Percentiles rank a stretch among this genome's conserved stretches.
Conservation (phyloP, 768 basidiomycete species). For the Agrocybe praecox region DNA sequence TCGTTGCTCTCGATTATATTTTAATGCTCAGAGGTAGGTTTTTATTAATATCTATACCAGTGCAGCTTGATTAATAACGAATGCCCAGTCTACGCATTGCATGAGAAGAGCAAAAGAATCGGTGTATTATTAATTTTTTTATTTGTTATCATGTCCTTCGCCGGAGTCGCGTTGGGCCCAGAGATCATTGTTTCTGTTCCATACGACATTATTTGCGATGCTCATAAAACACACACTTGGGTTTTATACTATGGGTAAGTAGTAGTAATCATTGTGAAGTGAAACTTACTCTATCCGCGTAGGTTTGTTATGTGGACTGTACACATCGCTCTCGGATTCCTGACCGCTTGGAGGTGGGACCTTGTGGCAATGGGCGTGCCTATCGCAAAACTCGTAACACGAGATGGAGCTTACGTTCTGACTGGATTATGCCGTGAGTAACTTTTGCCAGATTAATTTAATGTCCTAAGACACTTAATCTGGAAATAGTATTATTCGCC, state of each 20-base stretch:
- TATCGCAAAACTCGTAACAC: conserved; percentile 8
- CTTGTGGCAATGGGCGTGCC: conserved; percentile 4
- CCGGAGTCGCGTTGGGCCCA: background rate
- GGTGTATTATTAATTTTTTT: background rate
- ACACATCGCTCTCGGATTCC: conserved; percentile 4
- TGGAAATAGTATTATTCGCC: conserved; percentile 6
- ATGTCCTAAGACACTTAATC: too few species aligned
- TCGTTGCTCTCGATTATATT: conserved; percentile 12
- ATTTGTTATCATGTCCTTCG: background rate
- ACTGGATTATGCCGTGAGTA: conserved; percentile 8
- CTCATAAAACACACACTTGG: conserved; percentile 1
- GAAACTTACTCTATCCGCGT: background rate
- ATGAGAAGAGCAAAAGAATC: conserved; percentile 5
- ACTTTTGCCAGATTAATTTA: too few species aligned
- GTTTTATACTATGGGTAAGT: conserved; percentile 9
- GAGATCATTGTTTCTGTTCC: conserved; percentile 2
- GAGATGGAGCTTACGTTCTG: conserved; percentile 10
- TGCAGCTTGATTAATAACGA: background rate
- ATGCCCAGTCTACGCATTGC: conserved; percentile 10
- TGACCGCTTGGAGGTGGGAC: conserved; percentile 1
- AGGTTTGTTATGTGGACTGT: conserved; percentile 12
- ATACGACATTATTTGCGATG: conserved; percentile 10
- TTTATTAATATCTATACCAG: too few species aligned
- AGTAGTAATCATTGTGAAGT: too few species aligned
- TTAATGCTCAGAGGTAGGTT: conserved; percentile 14